Evolutionary conservation across 106 monocot genomes (phyloP), one percentile per base, ranked within the genome.

Genomic region (Platanthera zijinensis): DNA sequence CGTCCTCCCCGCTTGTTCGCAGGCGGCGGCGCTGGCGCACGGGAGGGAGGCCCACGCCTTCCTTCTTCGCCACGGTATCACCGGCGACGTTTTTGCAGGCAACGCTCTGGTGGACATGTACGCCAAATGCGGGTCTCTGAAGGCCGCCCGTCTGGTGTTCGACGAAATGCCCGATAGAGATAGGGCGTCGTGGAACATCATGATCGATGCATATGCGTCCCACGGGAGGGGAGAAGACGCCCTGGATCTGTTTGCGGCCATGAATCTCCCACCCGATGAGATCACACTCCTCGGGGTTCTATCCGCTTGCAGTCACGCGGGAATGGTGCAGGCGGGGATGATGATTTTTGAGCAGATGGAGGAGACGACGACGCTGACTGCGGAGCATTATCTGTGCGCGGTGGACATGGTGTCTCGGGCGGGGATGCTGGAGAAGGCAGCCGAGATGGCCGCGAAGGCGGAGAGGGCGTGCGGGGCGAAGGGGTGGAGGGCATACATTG

Each of bases 81-180:
- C 48, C 19, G 72, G 76, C 8, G 84, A 89, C 49, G 71, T 77
- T 22, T 89, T 91, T 28, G 77, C 87, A 7, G 66, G 82, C 76
- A 96, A 96, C 52, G 85, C 93, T 32, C 51, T 91, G 5, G 83
- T 86, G 56, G 93, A 96, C 57, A 96, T 96, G 93, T 96, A 96
- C n/a, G 85, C 81, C 10, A 92, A 92, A 62, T 87, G 87, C 59
- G 89, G 89, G 5, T 62, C 77, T 0, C 11, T 87, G 52, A 52
- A 71, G 2, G 84, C 87, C 48, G 87, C 87, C 0, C 71, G 69
- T 11, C 17, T 10, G 17, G 48, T 89, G 10, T 92, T 89, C 50
- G 82, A 87, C 7, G 30, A 17, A 18, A 89, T 89, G 89, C 73
- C 48, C 5, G 19, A 7, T 0, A 73, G 21, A 1, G 92, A 92